Base-by-base conservation (phyloP, 441 rosid genomes). In the Syzygium syzygioides region DNA sequence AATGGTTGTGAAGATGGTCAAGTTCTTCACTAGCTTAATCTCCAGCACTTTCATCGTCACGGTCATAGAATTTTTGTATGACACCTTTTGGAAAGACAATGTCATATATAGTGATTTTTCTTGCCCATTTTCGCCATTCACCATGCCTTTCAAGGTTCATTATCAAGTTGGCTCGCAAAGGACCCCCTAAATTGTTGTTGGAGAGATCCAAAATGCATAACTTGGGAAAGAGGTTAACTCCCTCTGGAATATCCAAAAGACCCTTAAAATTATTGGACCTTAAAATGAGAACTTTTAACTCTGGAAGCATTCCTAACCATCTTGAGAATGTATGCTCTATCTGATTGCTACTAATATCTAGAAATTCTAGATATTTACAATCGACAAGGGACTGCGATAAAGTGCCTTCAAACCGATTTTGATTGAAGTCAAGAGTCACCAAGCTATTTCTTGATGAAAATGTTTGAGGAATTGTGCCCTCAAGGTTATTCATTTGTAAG, bases 91-190 rank as follows among this genome's bases (percentile, higher is more conserved):
- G 0, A 28, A 28, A 60, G 17, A 13, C 5, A 13, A 9, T 28
- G 4, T 3, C 32, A 60, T 60, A 6, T 3, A 13, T 0, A 5
- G 0, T 23, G 26, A 9, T 25, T 5, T 2, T 10, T 57, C 62
- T 0, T 0, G 8, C 66, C 4, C 7, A 28, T 28, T 3, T 0
- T 28, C 0, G 2, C 18, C 18, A 60, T 28, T 60, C 17, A 3
- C 13, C 8, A 28, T 60, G 6, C n/a, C 30, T 59, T 59, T 28
- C 45, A 28, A 60, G 32, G 32, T 28, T 28, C 32, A 60, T 57
- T 9, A 66, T 66, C 25, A 66, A 32, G 1, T 66, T 66, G 25
- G 7, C 14, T 32, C 7, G 79, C 10, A 66, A 66, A 32, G 41
- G 25, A 0, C 79, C 25, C 0, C 37, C 20, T 32, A 66, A 66